Percentiles rank a stretch among this genome's conserved stretches.
Conservation (phyloP, 1,139 yeast species). For the Debaryomyces subglobosus region DNA sequence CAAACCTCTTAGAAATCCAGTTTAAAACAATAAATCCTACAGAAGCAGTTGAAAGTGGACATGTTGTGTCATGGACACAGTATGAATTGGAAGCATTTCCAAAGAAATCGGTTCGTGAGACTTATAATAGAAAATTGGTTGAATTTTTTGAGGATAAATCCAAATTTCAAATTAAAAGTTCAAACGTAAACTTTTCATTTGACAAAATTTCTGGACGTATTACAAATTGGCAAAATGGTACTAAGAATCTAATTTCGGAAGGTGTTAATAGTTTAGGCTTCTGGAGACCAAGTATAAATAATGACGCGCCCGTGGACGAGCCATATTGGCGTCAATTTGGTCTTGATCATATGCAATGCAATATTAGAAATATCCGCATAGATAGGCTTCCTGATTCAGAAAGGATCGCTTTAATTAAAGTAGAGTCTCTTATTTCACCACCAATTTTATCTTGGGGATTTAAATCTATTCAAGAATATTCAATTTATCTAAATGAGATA, state of each 20-base stretch:
- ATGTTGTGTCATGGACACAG: conserved; percentile 31
- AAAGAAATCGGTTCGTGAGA: background rate
- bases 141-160: background rate
- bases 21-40: conserved; percentile 11
- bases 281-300: conserved; percentile 37
- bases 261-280: conserved; percentile 18
- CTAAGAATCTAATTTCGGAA: conserved; percentile 5
- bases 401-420: conserved; percentile 8
- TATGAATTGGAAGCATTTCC: conserved; percentile 6
- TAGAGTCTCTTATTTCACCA: conserved; percentile 16
- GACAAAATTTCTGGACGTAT: conserved; percentile 13
- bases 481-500: conserved; percentile 12
- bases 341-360: conserved; percentile 13
- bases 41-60: conserved; percentile 17
- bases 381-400: conserved; percentile 6
- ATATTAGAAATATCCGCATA: conserved; percentile 10
- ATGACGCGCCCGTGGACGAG: conserved; percentile 23
- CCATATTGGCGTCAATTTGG: conserved; percentile 20
- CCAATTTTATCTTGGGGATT: conserved; percentile 20
- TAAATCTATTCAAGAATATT: conserved; percentile 13
- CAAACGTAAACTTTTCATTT: background rate
- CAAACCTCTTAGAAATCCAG: conserved; percentile 10
- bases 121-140: background rate
- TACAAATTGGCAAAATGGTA: conserved; percentile 10
- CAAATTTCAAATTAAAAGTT: background rate